These are phyloP conservation scores for Blastobotrys buckinghamii DNA, from an alignment of 1,139 yeast genomes.

Conservation along the genomic window DNA sequence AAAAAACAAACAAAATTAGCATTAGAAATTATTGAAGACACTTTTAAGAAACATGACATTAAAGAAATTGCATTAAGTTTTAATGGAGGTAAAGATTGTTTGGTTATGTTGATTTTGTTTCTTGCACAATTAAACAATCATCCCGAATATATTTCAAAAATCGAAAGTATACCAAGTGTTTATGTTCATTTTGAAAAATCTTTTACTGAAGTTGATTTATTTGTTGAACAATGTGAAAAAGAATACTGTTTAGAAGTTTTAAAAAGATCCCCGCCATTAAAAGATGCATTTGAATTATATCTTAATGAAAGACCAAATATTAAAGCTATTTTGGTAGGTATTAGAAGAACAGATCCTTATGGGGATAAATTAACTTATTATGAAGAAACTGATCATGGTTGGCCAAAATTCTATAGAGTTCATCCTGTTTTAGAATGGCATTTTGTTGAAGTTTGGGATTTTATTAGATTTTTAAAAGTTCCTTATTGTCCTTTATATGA, in stretches of 20 bases:
- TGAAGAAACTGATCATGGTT: conserved; percentile 71
- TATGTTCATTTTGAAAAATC: conserved; percentile 66
- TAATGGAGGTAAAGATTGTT: conserved; percentile 89
- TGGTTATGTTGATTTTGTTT: conserved; percentile 68
- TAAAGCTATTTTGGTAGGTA: conserved; percentile 72
- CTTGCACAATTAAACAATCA: conserved; percentile 48
- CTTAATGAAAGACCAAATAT: conserved; percentile 43
- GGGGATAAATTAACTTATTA: conserved; percentile 49
- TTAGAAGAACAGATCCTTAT: conserved; percentile 74
- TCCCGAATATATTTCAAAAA: conserved; percentile 11
- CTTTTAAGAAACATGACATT: conserved; percentile 35
- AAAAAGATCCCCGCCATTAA: conserved; percentile 41
- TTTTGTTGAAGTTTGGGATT: conserved; percentile 72
- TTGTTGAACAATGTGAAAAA: conserved; percentile 33
- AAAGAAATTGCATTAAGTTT: conserved; percentile 67
- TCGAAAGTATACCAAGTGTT: conserved; percentile 41
- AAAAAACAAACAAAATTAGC: conserved; percentile 32
- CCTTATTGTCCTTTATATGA: conserved; percentile 70
- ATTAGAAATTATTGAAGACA: conserved; percentile 30
- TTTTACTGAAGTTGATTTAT: conserved; percentile 53
- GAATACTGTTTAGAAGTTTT: conserved; percentile 31
- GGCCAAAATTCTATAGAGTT: conserved; percentile 78
- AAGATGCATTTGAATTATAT: conserved; percentile 59
- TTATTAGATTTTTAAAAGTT: conserved; percentile 45
- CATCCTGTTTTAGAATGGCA: conserved; percentile 84